A percentile compares a stretch with the other conserved stretches of the same genome.
phyloP scores from a whole-genome alignment of 306 rosid species.

The Dryas drummondii region DNA sequence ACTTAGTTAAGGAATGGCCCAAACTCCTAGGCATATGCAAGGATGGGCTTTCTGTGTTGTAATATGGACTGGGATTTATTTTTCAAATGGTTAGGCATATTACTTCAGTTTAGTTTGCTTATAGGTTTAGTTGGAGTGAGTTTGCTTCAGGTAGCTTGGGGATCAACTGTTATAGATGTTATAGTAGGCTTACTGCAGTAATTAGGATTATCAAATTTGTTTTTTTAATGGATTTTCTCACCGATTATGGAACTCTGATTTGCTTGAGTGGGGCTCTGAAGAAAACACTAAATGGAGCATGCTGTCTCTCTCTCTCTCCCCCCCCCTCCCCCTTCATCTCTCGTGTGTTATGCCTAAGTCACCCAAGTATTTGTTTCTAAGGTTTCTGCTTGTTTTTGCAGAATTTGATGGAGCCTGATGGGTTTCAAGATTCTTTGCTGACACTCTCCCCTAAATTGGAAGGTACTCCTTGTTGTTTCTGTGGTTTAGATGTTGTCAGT shows the following conservation, averaged over 20 bases:
- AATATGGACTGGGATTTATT: background rate
- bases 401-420: conserved; percentile 41
- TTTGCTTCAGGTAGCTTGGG: background rate
- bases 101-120: background rate
- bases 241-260: background rate
- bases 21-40: background rate
- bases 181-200: background rate
- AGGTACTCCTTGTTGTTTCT: conserved; percentile 42
- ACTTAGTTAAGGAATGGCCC: background rate
- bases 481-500: background rate
- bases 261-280: background rate
- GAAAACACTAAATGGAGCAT: background rate
- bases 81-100: background rate
- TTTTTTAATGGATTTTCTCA: background rate
- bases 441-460: conserved; percentile 33
- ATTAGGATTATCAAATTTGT: background rate
- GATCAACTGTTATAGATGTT: background rate
- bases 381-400: conserved; percentile 35
- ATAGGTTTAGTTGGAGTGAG: conserved; percentile 1
- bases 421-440: conserved; percentile 16
- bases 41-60: background rate
- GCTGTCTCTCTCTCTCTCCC: background rate
- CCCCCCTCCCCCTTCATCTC: background rate
- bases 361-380: background rate
- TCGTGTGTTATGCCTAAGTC: background rate